Percentiles rank a stretch among this genome's conserved stretches.
Evolutionary conservation across 192 early-diverging fungal species (phyloP).

Genomic region (Pilobolus umbonatus): DNA sequence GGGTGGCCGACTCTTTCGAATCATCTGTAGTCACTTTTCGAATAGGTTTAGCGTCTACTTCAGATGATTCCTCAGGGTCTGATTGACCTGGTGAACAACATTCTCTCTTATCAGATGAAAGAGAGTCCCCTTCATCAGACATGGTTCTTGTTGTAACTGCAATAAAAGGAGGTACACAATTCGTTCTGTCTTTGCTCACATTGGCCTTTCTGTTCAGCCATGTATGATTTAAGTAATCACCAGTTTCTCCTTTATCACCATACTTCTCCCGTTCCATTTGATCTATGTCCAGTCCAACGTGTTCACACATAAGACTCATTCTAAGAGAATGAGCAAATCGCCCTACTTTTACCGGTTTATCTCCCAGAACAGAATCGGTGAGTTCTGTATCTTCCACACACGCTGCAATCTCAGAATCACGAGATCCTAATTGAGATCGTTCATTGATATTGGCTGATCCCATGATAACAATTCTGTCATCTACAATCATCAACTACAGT

Average conservation of each 20-base stretch:
- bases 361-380: conserved; percentile 63
- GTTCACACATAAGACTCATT: conserved; percentile 71
- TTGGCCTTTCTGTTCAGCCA: neutral
- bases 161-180: neutral
- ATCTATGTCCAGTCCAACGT: conserved; percentile 57
- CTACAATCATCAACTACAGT: conserved; percentile 66
- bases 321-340: conserved; percentile 70
- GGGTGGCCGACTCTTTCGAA: no score
- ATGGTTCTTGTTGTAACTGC: neutral
- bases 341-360: conserved; percentile 60
- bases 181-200: neutral
- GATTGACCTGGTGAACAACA: no score
- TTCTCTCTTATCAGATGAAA: no score
- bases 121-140: no score
- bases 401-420: conserved; percentile 81
- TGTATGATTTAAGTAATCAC: neutral
- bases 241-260: neutral
- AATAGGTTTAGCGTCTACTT: no score
- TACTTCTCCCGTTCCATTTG: conserved; percentile 3
- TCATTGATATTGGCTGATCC: conserved; percentile 91
- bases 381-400: conserved; percentile 56
- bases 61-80: no score
- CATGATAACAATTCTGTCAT: conserved; percentile 75
- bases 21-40: no score
- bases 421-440: conserved; percentile 73